Conservation (phyloP, 345 rosid species). For the Bruguiera gymnorhiza region DNA sequence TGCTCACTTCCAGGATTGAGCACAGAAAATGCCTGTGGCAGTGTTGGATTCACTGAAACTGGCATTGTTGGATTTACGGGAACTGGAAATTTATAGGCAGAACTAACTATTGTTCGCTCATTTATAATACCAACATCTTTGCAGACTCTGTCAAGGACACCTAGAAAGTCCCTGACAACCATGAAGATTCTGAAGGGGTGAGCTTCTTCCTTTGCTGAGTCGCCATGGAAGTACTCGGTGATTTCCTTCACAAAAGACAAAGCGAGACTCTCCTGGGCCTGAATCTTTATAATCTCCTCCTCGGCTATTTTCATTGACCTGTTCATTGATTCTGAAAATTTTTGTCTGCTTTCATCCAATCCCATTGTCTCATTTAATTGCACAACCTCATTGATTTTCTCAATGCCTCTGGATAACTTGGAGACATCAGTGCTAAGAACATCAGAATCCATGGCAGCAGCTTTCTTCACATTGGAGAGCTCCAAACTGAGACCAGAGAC, state of each 20-base stretch:
- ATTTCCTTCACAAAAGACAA: constrained; percentile 87
- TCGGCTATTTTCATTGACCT: constrained; percentile 61
- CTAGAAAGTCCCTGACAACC: constrained; percentile 93
- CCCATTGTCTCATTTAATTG: constrained; percentile 36
- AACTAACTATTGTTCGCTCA: constrained; percentile 76
- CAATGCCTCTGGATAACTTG: constrained; percentile 72
- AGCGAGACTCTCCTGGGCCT: constrained; percentile 86
- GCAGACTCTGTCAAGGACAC: constrained; percentile 85
- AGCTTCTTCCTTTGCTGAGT: constrained; percentile 99
- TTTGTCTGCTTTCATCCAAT: constrained; percentile 41
- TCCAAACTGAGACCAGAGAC: constrained; percentile 82
- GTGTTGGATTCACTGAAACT: constrained; percentile 61
- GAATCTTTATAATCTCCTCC: constrained; percentile 82
- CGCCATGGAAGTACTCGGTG: constrained; percentile 97
- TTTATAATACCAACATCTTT: constrained; percentile 90
- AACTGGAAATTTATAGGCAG: constrained; percentile 76
- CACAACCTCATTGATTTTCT: constrained; percentile 51
- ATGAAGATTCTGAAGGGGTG: constrained; percentile 95
- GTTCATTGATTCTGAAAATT: constrained; percentile 70
- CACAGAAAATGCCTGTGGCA: constrained; percentile 27
- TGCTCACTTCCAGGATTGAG: constrained; percentile 26
- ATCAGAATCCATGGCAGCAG: constrained; percentile 98
- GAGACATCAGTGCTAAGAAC: constrained; percentile 72
- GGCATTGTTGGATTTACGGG: constrained; percentile 64
- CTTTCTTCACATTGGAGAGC: constrained; percentile 80